Base-by-base conservation (phyloP, 768 basidiomycete genomes). In the Naganishia antarctica region DNA sequence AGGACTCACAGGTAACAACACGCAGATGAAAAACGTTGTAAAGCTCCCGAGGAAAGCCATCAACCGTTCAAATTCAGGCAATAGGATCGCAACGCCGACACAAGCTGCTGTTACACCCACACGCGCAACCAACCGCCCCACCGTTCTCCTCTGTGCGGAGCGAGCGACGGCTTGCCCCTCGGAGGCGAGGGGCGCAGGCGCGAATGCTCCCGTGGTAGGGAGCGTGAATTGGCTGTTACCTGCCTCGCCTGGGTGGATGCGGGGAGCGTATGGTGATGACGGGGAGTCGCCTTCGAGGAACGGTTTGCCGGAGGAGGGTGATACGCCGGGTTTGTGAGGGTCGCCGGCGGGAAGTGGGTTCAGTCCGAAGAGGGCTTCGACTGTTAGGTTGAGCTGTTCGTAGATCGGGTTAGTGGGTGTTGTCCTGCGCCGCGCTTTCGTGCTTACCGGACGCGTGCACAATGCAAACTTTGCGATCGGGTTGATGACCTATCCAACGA, bases 41-140 rank as follows among this genome's bases (percentile, higher is more conserved):
- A 91, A 90, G n/a, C 89, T 86, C 2, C 93, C 93, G 59, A 97
- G 80, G 76, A 96, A 89, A 0, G 90, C 89, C 88, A 92, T 91
- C 37, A 79, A 71, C 58, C 68, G 64, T 6, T 86, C 85, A 77
- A 93, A 93, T 60, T 88, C 83, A 5, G 91, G 91, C 23, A 92
- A 76, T 58, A 83, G 73, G 63, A 91, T 86, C 21, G 91, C 90
- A 26, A 87, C 84, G 32, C 77, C 74, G 13, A 90, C 85, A 25
- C 87, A 83, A 34, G 86, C 70, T 11, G 81, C 68, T 0, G 87
- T 84, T 46, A 91, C 76, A 58, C 79, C 67, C 26, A 85, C 76
- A 58, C 90, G 81, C 68, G 87, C 86, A 37, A 86, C 53, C 48
- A 81, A 75, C 31, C 68, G 61, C 7, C 65, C 60, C 3, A 65